Evolutionary conservation across 306 rosid species (phyloP), one percentile per base, ranked within the genome.

Genomic region (Styphnolobium japonicum): DNA sequence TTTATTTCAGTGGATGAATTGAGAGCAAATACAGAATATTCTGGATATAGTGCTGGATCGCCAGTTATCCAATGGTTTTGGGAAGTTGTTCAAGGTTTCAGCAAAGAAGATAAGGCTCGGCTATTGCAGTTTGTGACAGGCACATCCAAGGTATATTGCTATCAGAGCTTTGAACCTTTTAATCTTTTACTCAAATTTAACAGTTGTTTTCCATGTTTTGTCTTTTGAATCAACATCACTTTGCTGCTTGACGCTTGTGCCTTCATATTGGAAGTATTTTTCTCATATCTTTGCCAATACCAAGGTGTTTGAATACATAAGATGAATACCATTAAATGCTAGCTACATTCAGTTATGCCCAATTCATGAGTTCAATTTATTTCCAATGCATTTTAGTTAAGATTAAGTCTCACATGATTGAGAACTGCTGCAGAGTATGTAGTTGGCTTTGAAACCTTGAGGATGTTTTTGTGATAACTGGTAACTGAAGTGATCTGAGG

Each of bases 81-180:
- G 99, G 99, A 96, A 84, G 98, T 92, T 74, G 93, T 82, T 43
- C 98, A 96, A 75, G 94, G 88, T 71, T 86, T 96, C 77, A 96
- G 99, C 87, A 93, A 96, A 79, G 99, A 96, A 88, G 99, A 96
- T 78, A 93, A 93, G 82, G 99, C 99, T 57, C 91, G 99, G 49
- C 89, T 96, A 7, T 90, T 96, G 93, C 99, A 96, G 87, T 96
- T 96, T 84, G 98, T 96, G 78, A 96, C 99, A 0, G 99, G 99
- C 78, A 96, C 99, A 85, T 96, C 99, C 3, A 96, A 96, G 98
- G 99, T 96, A 89, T 46, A 21, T 71, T 62, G 56, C 82, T 46
- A 57, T 62, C 10, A 81, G 73, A 67, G 33, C 52, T 39, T 12
- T 71, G 46, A 36, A 49, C 23, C 9, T 18, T 75, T 15, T 45